These are phyloP conservation scores for Aspergillus pseudoviridinutans DNA, from an alignment of 2,329 filamentous ascomycete species.

Conservation along the genomic window DNA sequence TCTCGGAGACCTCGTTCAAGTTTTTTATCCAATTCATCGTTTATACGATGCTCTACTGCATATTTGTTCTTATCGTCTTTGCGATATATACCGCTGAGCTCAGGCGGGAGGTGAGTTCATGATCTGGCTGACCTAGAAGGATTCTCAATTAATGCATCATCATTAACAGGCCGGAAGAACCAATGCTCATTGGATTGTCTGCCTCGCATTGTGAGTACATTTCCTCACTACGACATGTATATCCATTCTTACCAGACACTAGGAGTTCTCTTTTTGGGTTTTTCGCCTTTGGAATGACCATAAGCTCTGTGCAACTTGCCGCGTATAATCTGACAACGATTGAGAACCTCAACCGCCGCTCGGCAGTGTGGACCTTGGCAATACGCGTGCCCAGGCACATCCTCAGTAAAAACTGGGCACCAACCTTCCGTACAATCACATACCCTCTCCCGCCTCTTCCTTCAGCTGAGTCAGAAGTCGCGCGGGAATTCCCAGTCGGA, in stretches of 20 bases:
- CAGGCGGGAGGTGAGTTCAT: constrained; percentile 39
- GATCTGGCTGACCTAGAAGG: neutral
- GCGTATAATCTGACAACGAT: constrained; percentile 77
- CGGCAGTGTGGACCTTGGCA: constrained; percentile 67
- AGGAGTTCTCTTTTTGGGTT: constrained; percentile 67
- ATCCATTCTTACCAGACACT: constrained; percentile 14
- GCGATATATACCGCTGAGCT: constrained; percentile 61
- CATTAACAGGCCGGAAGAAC: constrained; percentile 27
- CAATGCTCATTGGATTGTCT: constrained; percentile 63
- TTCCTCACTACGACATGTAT: neutral
- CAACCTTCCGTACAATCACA: constrained; percentile 37
- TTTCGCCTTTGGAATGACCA: constrained; percentile 75
- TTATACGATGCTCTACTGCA: constrained; percentile 67
- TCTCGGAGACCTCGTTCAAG: constrained; percentile 82
- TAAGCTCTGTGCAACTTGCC: constrained; percentile 66
- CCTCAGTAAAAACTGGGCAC: constrained; percentile 25
- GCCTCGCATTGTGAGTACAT: constrained; percentile 56
- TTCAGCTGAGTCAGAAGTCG: constrained; percentile 12
- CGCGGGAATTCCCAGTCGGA: constrained; percentile 31
- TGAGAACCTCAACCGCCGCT: constrained; percentile 64
- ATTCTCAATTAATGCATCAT: constrained; percentile 10
- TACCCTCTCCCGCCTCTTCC: constrained; percentile 35
- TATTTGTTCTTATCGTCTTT: constrained; percentile 59
- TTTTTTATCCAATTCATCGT: constrained; percentile 86
- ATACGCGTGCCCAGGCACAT: constrained; percentile 60